Conservation (phyloP, 805 yeast species). For the Candida tibetensis region DNA sequence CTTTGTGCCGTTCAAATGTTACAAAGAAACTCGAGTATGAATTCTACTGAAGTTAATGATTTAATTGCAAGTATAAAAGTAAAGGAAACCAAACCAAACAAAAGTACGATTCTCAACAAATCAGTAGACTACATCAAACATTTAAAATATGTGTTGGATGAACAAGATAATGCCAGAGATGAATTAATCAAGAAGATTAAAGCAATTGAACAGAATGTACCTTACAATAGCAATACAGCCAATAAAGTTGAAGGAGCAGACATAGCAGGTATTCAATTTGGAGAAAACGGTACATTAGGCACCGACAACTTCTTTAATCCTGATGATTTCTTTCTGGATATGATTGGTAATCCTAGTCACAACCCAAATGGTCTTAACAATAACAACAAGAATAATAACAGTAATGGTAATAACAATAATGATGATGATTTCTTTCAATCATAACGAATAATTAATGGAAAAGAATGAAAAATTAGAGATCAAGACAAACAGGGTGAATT, state of each 20-base stretch:
- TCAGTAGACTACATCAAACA: constrained; percentile 78
- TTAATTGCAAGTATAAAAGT: constrained; percentile 39
- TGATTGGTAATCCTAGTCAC: constrained; percentile 8
- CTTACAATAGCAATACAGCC: constrained; percentile 3
- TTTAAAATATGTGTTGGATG: constrained; percentile 56
- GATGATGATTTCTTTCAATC: neutral
- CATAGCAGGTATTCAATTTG: neutral
- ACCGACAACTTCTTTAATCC: constrained; percentile 17
- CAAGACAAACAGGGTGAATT: too few relatives aligned
- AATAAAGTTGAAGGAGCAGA: neutral
- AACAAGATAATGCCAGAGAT: constrained; percentile 50
- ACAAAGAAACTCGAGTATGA: constrained; percentile 28
- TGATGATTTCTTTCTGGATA: constrained; percentile 22
- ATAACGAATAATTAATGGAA: too few relatives aligned
- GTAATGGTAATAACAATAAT: neutral
- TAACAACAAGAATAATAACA: constrained; percentile 1
- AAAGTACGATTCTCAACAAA: constrained; percentile 70
- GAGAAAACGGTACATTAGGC: constrained; percentile 2
- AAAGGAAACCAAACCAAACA: constrained; percentile 76
- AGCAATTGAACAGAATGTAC: constrained; percentile 1
- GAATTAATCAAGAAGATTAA: constrained; percentile 25
- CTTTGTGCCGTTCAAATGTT: constrained; percentile 43
- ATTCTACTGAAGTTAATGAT: constrained; percentile 34
- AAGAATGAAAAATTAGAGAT: too few relatives aligned
- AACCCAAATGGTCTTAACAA: constrained; percentile 3